Evolutionary conservation across 2,329 filamentous ascomycete genomes (phyloP).

Genomic region (Aspergillus candidus): DNA sequence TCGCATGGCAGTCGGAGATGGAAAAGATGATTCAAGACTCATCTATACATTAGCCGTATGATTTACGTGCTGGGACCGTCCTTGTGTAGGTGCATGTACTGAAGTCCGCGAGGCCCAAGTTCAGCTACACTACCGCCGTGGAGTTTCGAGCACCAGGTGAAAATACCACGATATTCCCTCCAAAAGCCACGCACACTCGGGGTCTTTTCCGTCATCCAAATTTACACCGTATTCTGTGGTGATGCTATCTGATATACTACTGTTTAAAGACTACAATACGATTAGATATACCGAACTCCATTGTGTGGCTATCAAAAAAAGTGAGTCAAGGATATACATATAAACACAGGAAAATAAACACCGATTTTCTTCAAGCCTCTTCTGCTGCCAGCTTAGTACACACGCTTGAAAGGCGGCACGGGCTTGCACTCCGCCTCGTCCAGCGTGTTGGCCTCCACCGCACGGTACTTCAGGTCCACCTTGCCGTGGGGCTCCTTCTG

Average conservation of each 20-base stretch:
- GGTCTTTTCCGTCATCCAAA: too few species aligned
- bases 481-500: conserved; percentile 88
- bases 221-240: too few species aligned
- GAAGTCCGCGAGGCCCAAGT: too few species aligned
- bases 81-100: too few species aligned
- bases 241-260: conserved; percentile 23
- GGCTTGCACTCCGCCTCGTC: conserved; percentile 95
- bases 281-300: conserved; percentile 29
- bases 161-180: too few species aligned
- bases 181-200: too few species aligned
- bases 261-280: conserved; percentile 19
- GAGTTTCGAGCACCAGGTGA: too few species aligned
- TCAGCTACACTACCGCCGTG: too few species aligned
- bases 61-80: too few species aligned
- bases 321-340: conserved; percentile 35
- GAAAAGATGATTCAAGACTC: conserved; percentile 5
- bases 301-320: conserved; percentile 25
- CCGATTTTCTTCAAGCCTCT: conserved; percentile 25
- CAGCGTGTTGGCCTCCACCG: conserved; percentile 73
- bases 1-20: conserved; percentile 13
- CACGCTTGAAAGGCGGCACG: conserved; percentile 86
- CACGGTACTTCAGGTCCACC: conserved; percentile 79
- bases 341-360: conserved; percentile 29
- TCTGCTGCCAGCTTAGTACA: conserved; percentile 38
- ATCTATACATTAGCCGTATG: too few species aligned